Evolutionary conservation across 129 eudicot genomes (phyloP).

Genomic region (Silybum marianum): DNA sequence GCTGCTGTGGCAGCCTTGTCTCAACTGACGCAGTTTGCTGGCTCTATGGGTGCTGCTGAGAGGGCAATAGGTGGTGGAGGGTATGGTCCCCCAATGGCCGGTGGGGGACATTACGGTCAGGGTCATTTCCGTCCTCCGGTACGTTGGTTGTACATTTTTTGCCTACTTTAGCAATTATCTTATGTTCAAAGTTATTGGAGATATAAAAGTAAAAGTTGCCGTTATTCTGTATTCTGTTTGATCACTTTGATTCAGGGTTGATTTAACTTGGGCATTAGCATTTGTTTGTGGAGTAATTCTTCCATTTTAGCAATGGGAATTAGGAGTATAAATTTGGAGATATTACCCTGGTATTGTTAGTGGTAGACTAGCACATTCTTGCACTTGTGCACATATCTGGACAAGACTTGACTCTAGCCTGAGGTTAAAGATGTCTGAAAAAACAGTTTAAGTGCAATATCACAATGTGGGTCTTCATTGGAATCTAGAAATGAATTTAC

Average conservation of each 20-base stretch:
- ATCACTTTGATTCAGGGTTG: constrained; percentile 9
- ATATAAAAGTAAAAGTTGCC: background rate
- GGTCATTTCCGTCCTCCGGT: constrained; percentile 45
- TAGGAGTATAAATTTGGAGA: constrained; percentile 11
- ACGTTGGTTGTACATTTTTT: constrained; percentile 18
- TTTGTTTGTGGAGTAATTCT: background rate
- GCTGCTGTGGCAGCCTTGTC: constrained; percentile 50
- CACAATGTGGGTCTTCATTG: background rate
- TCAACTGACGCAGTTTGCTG: constrained; percentile 52
- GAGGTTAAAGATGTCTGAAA: background rate
- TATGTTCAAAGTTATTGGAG: background rate
- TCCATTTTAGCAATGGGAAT: constrained; percentile 8
- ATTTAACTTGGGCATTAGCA: constrained; percentile 1
- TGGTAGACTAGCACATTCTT: background rate
- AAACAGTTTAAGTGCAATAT: background rate
- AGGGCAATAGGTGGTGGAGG: constrained; percentile 37
- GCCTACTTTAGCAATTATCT: background rate
- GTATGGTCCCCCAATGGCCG: constrained; percentile 20
- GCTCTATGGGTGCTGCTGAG: constrained; percentile 39
- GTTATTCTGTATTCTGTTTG: constrained; percentile 14
- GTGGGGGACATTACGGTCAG: constrained; percentile 24
- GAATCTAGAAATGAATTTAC: background rate
- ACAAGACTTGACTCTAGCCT: background rate
- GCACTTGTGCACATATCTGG: background rate
- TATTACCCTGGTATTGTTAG: background rate